These are phyloP conservation scores for Euphorbia celastroides DNA, from an alignment of 441 rosid genomes.

Conservation along the genomic window DNA sequence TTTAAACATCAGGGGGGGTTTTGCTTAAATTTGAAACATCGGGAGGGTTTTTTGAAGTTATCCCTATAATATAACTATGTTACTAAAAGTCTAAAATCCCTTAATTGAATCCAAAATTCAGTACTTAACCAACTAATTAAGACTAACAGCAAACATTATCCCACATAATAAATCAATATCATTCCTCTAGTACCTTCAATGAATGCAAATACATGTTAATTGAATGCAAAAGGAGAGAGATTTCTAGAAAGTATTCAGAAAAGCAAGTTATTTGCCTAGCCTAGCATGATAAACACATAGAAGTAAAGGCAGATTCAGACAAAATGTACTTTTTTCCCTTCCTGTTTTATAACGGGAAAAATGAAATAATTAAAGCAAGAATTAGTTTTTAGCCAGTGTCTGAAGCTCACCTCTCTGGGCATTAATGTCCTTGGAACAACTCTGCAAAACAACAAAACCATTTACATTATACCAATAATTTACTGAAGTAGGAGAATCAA, in stretches of 20 bases:
- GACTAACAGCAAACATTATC: not conserved
- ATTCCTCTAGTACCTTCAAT: not conserved
- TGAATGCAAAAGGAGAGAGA: not conserved
- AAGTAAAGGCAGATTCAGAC: slow-evolving; percentile 6
- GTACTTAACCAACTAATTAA: too few species aligned
- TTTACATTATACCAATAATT: not conserved
- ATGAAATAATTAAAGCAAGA: slow-evolving; percentile 1
- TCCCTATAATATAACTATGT: too few species aligned
- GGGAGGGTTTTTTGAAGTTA: too few species aligned
- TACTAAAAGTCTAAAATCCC: too few species aligned
- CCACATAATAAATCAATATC: not conserved
- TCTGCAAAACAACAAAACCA: slow-evolving; percentile 36
- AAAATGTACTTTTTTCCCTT: not conserved
- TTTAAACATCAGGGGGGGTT: too few species aligned
- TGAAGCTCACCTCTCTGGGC: slow-evolving; percentile 74
- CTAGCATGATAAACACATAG: not conserved
- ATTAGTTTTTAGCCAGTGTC: not conserved
- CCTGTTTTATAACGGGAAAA: not conserved
- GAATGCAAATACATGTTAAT: not conserved
- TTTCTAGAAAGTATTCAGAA: not conserved
- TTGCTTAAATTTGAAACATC: too few species aligned
- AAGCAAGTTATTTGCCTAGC: not conserved
- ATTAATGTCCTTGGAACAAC: slow-evolving; percentile 90
- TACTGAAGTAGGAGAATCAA: not conserved
- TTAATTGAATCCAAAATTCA: too few species aligned